phyloP scores from a whole-genome alignment of 2,329 filamentous ascomycete species.

The Lanzia echinophila region DNA sequence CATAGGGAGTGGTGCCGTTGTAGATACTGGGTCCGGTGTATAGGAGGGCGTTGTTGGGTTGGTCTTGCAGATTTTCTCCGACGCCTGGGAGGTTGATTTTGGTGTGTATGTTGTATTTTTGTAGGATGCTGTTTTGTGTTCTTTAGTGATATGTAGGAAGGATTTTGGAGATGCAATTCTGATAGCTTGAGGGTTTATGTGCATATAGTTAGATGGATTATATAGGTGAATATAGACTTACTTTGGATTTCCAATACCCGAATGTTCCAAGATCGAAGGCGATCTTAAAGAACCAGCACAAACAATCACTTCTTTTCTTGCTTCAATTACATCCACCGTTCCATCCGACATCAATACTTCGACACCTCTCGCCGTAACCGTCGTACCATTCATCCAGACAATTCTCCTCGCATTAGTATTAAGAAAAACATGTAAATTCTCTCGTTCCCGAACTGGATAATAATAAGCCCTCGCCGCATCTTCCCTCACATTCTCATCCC shows the following conservation, averaged over 20 bases:
- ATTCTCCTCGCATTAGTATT: conserved; percentile 15
- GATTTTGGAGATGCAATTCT: no score
- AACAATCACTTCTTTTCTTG: conserved; percentile 28
- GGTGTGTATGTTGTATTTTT: conserved; percentile 8
- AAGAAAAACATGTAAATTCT: conserved; percentile 16
- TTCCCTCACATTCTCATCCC: conserved; percentile 18
- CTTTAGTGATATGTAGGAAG: background rate
- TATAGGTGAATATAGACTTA: no score
- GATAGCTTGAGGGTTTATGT: no score
- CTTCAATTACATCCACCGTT: conserved; percentile 17
- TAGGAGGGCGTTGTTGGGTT: conserved; percentile 14
- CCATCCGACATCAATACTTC: conserved; percentile 15
- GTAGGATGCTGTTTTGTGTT: conserved; percentile 9
- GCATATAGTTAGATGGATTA: no score
- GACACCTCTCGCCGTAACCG: conserved; percentile 34
- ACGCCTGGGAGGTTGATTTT: conserved; percentile 18
- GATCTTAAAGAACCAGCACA: conserved; percentile 25
- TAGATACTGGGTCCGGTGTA: conserved; percentile 21
- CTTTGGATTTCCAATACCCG: conserved; percentile 28
- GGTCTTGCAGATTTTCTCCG: conserved; percentile 26
- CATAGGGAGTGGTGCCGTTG: conserved; percentile 13
- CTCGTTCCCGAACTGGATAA: conserved; percentile 13
- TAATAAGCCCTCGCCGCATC: conserved; percentile 20
- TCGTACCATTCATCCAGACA: conserved; percentile 5
- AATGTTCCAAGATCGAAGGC: conserved; percentile 32